Base-by-base conservation (phyloP, 495 filamentous ascomycete species). In the Opeltia flavorubescens region DNA sequence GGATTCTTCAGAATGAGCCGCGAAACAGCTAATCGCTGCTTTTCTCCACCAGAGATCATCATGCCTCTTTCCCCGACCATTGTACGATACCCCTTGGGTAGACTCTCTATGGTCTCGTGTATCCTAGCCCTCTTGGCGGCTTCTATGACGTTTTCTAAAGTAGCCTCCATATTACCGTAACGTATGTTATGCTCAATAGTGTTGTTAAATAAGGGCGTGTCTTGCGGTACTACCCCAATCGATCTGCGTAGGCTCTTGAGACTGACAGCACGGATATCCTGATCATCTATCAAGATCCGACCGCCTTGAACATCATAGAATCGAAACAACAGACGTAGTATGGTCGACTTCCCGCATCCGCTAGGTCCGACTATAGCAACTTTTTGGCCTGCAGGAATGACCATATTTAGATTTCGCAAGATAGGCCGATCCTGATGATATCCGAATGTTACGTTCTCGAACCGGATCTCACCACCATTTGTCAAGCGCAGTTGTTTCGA, bases 41-140 rank as follows among this genome's bases (percentile, higher is more conserved):
- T 96, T 66, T 98, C 91, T 27, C 91, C 91, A 6, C 89, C 91
- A 3, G 84, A 89, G 15, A 96, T 95, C 91, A 96, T 96, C 82
- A 96, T 83, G 1, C 91, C 91, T 21, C 93, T 72, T 69, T 98
- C 91, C 15, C 91, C 91, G 9, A 98, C 91, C 56, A 83, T 88
- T 1, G 91, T 98, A 15, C 83, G 62, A 57, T 98, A 98, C 3
- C 87, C 86, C 13, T 89, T 81, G 1, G 88, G 88, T 53, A 89
- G 77, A 27, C 63, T 64, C 43, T 75, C 68, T 44, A 98, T 80
- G 39, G 83, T 84, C 18, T 94, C 80, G 61, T 94, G 79, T 39
- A 96, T 86, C 44, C 79, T 77, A 5, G 91, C 93, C 46, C 83
- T 70, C 53, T 80, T 77, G 0, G 91, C 86, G 2, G 82, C 91